Conservation (phyloP, 495 filamentous ascomycete species). For the Penicillium nucicola region DNA sequence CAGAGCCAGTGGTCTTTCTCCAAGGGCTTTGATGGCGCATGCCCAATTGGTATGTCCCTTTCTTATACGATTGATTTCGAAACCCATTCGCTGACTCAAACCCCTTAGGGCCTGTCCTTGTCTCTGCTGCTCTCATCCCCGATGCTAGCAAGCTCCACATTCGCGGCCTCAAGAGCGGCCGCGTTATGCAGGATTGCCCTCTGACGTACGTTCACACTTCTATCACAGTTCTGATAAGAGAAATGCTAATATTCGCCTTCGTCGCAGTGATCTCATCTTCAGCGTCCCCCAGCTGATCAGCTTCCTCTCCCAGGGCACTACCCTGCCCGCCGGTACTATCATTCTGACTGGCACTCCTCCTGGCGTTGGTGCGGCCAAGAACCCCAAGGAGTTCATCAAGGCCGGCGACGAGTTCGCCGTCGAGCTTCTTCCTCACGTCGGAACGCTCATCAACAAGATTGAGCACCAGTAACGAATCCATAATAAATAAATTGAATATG, state of each 20-base stretch:
- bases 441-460: conserved; percentile 39
- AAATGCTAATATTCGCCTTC: conserved; percentile 1
- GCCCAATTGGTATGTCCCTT: conserved; percentile 58
- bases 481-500: background rate
- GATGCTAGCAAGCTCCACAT: conserved; percentile 67
- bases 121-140: conserved; percentile 49
- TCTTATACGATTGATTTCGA: background rate
- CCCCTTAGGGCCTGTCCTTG: conserved; percentile 49
- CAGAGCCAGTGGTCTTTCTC: conserved; percentile 78
- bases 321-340: conserved; percentile 72
- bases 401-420: conserved; percentile 60
- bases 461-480: conserved; percentile 24
- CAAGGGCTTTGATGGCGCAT: conserved; percentile 82
- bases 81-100: background rate
- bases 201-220: conserved; percentile 38
- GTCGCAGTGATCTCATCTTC: conserved; percentile 69
- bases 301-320: conserved; percentile 75
- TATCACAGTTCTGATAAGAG: background rate
- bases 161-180: conserved; percentile 64
- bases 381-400: conserved; percentile 53
- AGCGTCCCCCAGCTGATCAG: conserved; percentile 67
- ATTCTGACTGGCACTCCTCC: conserved; percentile 80
- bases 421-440: conserved; percentile 44
- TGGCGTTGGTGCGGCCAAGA: conserved; percentile 52
- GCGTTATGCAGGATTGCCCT: conserved; percentile 62